Base-by-base conservation (phyloP, 1,284 basidiomycete genomes). In the Cutaneotrichosporon spelunceum region DNA sequence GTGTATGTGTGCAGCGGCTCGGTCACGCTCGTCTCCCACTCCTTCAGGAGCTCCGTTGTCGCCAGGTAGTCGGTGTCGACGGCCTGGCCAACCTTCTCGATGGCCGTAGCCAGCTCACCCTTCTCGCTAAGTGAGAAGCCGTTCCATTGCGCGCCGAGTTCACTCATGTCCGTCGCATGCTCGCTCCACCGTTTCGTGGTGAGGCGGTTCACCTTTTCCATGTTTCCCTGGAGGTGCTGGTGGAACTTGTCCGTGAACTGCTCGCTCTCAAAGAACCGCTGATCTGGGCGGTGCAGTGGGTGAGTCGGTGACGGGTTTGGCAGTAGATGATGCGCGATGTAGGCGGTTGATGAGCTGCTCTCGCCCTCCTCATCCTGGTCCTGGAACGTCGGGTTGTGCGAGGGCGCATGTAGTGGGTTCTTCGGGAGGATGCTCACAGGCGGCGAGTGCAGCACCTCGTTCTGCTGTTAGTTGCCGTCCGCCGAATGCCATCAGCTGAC, bases 181-280 rank as follows among this genome's bases (percentile, higher is more conserved):
- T 99, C 95, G 73, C 88, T 86, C 96, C 96, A 99, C 52, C 96
- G 84, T 80, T 96, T 96, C 73, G 94, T 85, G 10, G 89, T 85
- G 60, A 94, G 82, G 44, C 95, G 85, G 44, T 96, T 95, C 29
- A 97, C 91, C 78, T 93, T 97, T 78, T 99, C 96, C 88, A 99
- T 90, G 3, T 87, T 90, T 1, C 91, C 89, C 62, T 85, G 84
- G 64, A 99, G 82, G 80, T 99, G 96, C 56, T 87, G 87, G 52
- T 93, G 88, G 76, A 99, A 99, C 78, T 96, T 97, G 77, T 88
- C 87, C 4, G 96, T 99, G 78, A 99, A 99, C 2, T 87, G 86
- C 78, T 99, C 96, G 1, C 93, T 95, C 76, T 99, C 96, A 36
- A 91, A 82, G 80, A 99, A 99, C 16, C 94, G 86, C 75, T 93